Evolutionary conservation across 129 eudicot species (phyloP).

Genomic region (Helianthus tuberosus): DNA sequence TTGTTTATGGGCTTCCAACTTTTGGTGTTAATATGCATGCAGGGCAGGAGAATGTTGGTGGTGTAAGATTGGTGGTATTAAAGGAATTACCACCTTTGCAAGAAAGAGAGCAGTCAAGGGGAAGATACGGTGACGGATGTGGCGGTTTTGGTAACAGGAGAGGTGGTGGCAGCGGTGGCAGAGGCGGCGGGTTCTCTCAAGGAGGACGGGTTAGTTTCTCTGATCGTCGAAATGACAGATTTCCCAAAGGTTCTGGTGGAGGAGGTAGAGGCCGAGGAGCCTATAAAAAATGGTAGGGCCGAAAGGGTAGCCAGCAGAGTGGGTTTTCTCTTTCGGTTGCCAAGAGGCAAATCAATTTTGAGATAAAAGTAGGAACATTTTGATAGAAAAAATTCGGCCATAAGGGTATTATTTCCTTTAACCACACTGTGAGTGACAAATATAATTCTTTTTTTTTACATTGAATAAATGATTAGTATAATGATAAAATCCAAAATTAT

Average conservation of each 20-base stretch:
- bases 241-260: conserved; percentile 32
- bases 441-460: background rate
- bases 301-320: background rate
- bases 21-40: conserved; percentile 19
- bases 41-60: conserved; percentile 69
- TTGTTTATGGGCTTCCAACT: background rate
- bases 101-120: conserved; percentile 62
- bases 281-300: conserved; percentile 44
- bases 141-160: conserved; percentile 50
- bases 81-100: conserved; percentile 67
- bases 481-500: too few relatives aligned
- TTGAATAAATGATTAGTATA: background rate
- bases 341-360: conserved; percentile 24
- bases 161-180: conserved; percentile 27
- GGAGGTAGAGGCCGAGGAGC: conserved; percentile 50
- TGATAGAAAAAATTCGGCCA: background rate
- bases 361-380: conserved; percentile 18
- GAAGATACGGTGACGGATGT: conserved; percentile 58
- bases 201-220: conserved; percentile 35
- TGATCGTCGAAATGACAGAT: conserved; percentile 17
- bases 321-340: background rate
- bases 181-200: conserved; percentile 31
- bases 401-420: conserved; percentile 9
- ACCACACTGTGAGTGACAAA: background rate
- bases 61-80: conserved; percentile 65